Percentiles rank a stretch among this genome's conserved stretches.
These are phyloP conservation scores for Ogataea degrootiae DNA, from an alignment of 805 yeast genomes.

Conservation along the genomic window DNA sequence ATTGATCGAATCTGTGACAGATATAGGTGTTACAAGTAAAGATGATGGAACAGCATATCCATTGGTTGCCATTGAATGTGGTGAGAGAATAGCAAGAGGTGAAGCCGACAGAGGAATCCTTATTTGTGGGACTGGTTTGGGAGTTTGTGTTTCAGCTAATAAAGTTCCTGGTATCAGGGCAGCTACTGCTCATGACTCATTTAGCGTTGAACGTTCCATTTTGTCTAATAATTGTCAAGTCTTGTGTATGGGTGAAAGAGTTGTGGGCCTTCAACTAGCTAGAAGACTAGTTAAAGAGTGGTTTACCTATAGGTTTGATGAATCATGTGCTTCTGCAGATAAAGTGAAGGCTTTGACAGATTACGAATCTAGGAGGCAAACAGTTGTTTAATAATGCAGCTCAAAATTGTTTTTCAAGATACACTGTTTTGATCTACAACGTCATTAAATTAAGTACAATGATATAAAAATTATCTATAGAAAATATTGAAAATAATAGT, in stretches of 20 bases:
- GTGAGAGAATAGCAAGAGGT: conserved; percentile 35
- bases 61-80: conserved; percentile 38
- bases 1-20: conserved; percentile 31
- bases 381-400: no score
- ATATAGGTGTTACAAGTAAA: conserved; percentile 35
- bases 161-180: conserved; percentile 44
- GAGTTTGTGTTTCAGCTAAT: conserved; percentile 45
- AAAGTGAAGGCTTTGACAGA: conserved; percentile 28
- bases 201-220: conserved; percentile 41
- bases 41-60: conserved; percentile 37
- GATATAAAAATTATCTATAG: no score
- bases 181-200: conserved; percentile 44
- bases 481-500: no score
- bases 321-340: conserved; percentile 35
- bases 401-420: no score
- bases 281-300: conserved; percentile 40
- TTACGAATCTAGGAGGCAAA: conserved; percentile 9
- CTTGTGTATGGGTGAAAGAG: conserved; percentile 45
- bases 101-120: conserved; percentile 42
- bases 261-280: conserved; percentile 40
- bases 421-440: no score
- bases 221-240: conserved; percentile 40
- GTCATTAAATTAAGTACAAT: no score
- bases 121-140: conserved; percentile 46
- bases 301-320: conserved; percentile 38